A percentile compares a stretch with the other conserved stretches of the same genome.
Conservation (phyloP, 441 rosid species). For the Gossypium lobatum region DNA sequence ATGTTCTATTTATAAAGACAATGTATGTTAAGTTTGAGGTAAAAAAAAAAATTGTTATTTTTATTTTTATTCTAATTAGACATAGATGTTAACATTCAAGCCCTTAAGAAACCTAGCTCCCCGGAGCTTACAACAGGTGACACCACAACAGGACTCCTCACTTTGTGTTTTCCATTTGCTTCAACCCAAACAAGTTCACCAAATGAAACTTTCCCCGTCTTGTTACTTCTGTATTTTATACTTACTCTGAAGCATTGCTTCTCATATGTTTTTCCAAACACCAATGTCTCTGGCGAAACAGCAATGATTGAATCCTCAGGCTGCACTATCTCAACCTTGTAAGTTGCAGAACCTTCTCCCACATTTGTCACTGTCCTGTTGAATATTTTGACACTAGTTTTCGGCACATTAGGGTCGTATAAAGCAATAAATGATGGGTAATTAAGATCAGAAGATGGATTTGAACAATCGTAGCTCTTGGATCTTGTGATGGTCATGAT, state of each 20-base stretch:
- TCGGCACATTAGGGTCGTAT: slow-evolving; percentile 16
- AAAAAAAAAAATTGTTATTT: too few relatives aligned
- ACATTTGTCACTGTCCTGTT: slow-evolving; percentile 37
- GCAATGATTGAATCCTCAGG: slow-evolving; percentile 22
- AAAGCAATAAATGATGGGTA: slow-evolving; percentile 46
- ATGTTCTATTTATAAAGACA: neutral
- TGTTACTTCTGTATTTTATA: slow-evolving; percentile 5
- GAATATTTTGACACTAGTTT: slow-evolving; percentile 7
- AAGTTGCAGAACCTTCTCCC: slow-evolving; percentile 32
- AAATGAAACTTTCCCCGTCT: slow-evolving; percentile 15
- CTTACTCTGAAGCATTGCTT: slow-evolving; percentile 25
- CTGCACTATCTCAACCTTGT: slow-evolving; percentile 18
- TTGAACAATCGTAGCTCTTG: slow-evolving; percentile 21
- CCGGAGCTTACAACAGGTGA: slow-evolving; percentile 8
- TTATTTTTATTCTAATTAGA: neutral
- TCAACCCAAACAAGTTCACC: slow-evolving; percentile 41
- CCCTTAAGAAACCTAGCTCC: neutral
- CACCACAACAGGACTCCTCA: slow-evolving; percentile 32
- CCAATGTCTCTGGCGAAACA: slow-evolving; percentile 28
- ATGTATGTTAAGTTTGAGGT: too few relatives aligned
- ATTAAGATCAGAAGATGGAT: slow-evolving; percentile 36
- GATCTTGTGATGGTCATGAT: slow-evolving; percentile 34
- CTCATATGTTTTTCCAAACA: slow-evolving; percentile 26
- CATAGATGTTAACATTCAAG: neutral
- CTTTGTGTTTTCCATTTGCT: slow-evolving; percentile 24